Base-by-base conservation (phyloP, 2,329 filamentous ascomycete genomes). In the Colletotrichum tamarilloi region DNA sequence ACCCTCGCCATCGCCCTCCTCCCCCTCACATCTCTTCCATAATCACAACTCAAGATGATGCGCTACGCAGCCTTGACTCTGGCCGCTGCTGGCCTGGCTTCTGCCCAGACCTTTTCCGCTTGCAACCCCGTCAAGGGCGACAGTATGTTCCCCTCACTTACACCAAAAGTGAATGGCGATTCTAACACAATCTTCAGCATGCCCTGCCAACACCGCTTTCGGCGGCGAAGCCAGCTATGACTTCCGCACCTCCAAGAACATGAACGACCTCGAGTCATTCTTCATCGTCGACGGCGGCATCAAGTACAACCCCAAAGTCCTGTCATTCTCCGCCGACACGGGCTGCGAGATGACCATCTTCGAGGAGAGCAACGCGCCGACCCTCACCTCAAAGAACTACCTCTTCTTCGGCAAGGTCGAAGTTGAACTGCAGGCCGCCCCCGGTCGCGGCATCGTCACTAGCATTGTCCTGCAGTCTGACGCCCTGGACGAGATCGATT, bases 231-330 rank as follows among this genome's bases (percentile, higher is more conserved):
- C 60, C 60, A 42, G 5, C 53, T 75, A 65, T 63, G 65, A 75
- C 65, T 75, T 76, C 65, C 60, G 62, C n/a, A 46, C 22, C 5
- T 62, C 71, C 79, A 85, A 81, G 53, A 78, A 79, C 32, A 60
- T 75, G 55, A 84, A 83, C 55, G 79, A 79, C 53, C 80, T 83
- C 75, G 76, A 82, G 79, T 81, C 78, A 72, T 87, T 89, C 76
- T 94, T 93, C 82, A 89, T 86, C 1, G 83, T 88, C 11, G 89
- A 89, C 58, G 81, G 81, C 72, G 85, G 88, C 63, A 86, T 83
- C 5, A 79, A 79, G 28, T 82, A 84, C 73, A 78, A 80, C 70
- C 81, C 82, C 63, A 81, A 81, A 77, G 79, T 81, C 16, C 73
- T 82, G 60, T 80, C 81, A 75, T 75, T 76, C 65, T 85, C 85